These are phyloP conservation scores for Aspergillus quadrilineatus DNA, from an alignment of 2,329 filamentous ascomycete species.

Conservation along the genomic window DNA sequence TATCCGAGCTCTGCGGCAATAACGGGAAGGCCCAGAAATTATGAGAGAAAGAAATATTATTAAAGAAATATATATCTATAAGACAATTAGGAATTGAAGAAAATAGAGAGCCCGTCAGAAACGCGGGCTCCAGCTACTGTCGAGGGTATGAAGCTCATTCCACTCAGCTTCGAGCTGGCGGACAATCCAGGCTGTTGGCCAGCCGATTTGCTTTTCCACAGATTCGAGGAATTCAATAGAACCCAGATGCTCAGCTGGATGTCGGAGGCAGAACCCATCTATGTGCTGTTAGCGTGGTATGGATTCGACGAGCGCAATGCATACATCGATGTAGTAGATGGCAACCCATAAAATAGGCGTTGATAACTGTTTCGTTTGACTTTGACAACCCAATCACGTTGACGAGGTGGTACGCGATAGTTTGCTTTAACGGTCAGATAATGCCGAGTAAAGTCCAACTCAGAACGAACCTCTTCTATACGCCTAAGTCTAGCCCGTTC, in stretches of 20 bases:
- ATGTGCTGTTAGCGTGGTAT: background rate
- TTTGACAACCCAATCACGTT: constrained; percentile 33
- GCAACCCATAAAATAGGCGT: constrained; percentile 36
- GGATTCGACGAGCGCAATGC: constrained; percentile 1
- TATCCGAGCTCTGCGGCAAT: background rate
- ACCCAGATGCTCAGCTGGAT: constrained; percentile 28
- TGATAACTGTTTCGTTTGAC: constrained; percentile 36
- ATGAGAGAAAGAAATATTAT: background rate
- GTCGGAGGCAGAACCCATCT: constrained; percentile 35
- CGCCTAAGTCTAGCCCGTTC: constrained; percentile 28
- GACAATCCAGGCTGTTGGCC: constrained; percentile 35
- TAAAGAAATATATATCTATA: background rate
- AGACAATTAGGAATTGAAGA: background rate
- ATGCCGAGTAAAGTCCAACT: background rate
- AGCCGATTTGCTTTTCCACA: constrained; percentile 31
- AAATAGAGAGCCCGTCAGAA: background rate
- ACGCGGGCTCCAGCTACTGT: constrained; percentile 11
- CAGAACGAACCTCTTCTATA: constrained; percentile 27
- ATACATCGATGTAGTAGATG: constrained; percentile 35
- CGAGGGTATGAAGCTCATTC: constrained; percentile 26
- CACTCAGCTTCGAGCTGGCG: constrained; percentile 30
- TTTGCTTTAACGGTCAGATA: constrained; percentile 21
- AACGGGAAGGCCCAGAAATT: background rate
- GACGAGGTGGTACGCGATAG: constrained; percentile 30
- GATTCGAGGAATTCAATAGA: constrained; percentile 28